Base-by-base conservation (phyloP, 208 protist species). In the Acanthamoeba healyi region DNA sequence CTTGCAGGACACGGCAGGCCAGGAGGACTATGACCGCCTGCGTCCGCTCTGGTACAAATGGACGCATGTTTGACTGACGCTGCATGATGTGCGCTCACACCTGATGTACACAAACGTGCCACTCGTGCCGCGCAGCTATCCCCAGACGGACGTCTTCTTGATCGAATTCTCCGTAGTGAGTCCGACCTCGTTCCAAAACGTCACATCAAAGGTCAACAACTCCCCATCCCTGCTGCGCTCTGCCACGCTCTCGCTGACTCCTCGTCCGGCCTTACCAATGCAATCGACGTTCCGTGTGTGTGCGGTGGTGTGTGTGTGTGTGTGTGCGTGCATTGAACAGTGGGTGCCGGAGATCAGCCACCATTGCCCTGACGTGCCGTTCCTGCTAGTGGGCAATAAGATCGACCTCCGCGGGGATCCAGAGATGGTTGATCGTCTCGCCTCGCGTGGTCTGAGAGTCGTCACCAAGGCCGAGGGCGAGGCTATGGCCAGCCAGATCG, bases 361-460 rank as follows among this genome's bases (percentile, higher is more conserved):
- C 34, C 96, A 98, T 70, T 81, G 74, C 36, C 95, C 95, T 17
- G 70, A 95, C 94, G 95, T 95, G 14, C 97, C 97, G 17, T 97
- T 98, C 61, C 95, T 99, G 63, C 94, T 99, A 1, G 98, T 99
- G 2, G 98, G 98, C 38, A 99, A 98, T 29, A 99, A 99, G 95
- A 46, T 96, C 36, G 98, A 99, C 96, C 86, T 99, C 0, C 94
- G 98, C 24, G 74, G 95, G 54, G 95, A 96, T 42, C 40, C 70
- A 29, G 94, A 94, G 22, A 94, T 61, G 32, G 3, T 95, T 14
- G 67, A 93, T 10, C 82, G 86, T n/a, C 84, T 96, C 0, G 44
- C 34, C 42, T 84, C 95, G 38, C 91, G 95, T 54, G 82, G 94
- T 36, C 49, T 29, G 9, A 10, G 0, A 0, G 42, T 29, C 17